These are phyloP conservation scores for Linum tenue DNA, from an alignment of 345 rosid species.

Conservation along the genomic window DNA sequence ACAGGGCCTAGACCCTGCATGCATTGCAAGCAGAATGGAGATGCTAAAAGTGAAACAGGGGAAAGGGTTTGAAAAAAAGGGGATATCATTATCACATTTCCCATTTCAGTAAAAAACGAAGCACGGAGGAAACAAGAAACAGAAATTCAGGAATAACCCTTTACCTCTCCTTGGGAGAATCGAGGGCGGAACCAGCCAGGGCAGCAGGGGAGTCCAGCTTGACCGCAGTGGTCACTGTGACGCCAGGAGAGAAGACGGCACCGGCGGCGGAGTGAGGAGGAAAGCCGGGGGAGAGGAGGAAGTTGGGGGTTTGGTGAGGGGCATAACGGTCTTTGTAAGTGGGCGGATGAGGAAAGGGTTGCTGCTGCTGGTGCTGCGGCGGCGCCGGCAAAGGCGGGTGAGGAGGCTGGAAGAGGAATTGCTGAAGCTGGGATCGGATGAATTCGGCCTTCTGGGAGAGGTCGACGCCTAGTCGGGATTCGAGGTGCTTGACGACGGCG, in stretches of 20 bases:
- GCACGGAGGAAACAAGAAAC: too few relatives aligned
- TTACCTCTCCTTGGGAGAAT: neutral
- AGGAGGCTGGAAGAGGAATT: conserved; percentile 16
- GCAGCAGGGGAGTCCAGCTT: neutral
- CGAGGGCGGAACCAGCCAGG: neutral
- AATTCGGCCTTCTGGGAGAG: conserved; percentile 33
- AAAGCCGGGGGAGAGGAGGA: conserved; percentile 15
- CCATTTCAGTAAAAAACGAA: too few relatives aligned
- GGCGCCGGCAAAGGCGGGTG: neutral
- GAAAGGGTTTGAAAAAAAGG: too few relatives aligned
- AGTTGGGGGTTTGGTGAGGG: conserved; percentile 19
- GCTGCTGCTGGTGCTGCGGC: neutral
- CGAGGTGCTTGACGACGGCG: conserved; percentile 25
- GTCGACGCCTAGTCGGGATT: conserved; percentile 30
- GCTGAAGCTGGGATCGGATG: conserved; percentile 29
- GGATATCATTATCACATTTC: too few relatives aligned
- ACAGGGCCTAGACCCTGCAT: too few relatives aligned
- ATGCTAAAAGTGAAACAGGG: too few relatives aligned
- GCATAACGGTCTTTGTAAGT: conserved; percentile 13
- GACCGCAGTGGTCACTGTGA: neutral
- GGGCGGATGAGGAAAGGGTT: neutral
- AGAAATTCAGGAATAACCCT: too few relatives aligned
- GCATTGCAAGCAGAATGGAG: too few relatives aligned
- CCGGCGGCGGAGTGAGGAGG: conserved; percentile 8
- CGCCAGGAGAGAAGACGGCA: neutral